These are phyloP conservation scores for Manihot esculenta DNA, from an alignment of 441 rosid species.

Conservation along the genomic window DNA sequence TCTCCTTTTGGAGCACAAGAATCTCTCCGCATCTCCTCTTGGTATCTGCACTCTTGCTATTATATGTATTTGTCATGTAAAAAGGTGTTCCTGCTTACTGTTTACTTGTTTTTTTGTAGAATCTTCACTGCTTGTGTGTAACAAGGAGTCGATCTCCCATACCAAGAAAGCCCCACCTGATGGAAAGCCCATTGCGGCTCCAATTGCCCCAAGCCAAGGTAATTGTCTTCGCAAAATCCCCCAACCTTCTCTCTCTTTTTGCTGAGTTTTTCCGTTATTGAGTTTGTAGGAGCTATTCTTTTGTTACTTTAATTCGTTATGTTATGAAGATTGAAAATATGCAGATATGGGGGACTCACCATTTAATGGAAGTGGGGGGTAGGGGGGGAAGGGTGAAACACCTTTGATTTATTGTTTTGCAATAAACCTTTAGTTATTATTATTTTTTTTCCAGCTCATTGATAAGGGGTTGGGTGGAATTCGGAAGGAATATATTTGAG, in stretches of 20 bases:
- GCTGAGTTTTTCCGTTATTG: background rate
- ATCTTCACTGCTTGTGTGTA: slow-evolving; percentile 33
- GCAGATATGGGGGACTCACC: too few relatives aligned
- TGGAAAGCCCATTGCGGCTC: slow-evolving; percentile 35
- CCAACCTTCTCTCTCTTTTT: background rate
- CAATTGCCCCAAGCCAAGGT: slow-evolving; percentile 58
- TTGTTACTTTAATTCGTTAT: background rate
- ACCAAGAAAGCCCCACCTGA: slow-evolving; percentile 21
- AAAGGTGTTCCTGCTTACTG: too few relatives aligned
- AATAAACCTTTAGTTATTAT: background rate
- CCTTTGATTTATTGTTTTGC: background rate
- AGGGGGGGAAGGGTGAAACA: too few relatives aligned
- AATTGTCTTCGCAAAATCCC: background rate
- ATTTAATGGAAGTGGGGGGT: too few relatives aligned
- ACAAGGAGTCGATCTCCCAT: slow-evolving; percentile 19
- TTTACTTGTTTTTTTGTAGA: slow-evolving; percentile 17
- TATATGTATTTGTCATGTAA: background rate
- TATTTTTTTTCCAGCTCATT: too few relatives aligned
- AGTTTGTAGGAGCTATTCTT: background rate
- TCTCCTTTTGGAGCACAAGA: slow-evolving; percentile 48
- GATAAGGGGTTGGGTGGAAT: background rate
- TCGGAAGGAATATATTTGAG: background rate
- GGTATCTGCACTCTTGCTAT: slow-evolving; percentile 25
- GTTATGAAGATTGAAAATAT: background rate
- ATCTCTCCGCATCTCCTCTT: slow-evolving; percentile 34